Base-by-base conservation (phyloP, 495 filamentous ascomycete genomes). In the Jackrogersella minutella region DNA sequence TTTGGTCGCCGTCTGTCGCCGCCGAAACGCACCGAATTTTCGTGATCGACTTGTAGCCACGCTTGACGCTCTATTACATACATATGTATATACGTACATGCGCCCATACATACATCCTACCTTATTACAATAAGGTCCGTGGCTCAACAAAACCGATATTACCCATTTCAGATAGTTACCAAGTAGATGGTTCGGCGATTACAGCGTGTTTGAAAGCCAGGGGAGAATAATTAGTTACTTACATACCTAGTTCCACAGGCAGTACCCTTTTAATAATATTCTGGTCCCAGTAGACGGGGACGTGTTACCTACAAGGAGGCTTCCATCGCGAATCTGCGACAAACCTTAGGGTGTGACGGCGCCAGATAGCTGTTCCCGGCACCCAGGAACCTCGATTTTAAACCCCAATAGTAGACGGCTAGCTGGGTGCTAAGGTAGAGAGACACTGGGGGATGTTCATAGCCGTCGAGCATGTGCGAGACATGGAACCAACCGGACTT, bases 241-340 rank as follows among this genome's bases (percentile, higher is more conserved):
- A n/a, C 33, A 10, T 26, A 26, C 17, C 5, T 50, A 58, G 66
- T 64, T 21, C 22, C 43, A 69, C 66, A 60, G 7, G 56, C 34
- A 43, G 51, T 39, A 49, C 31, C 56, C 61, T 51, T 59, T 64
- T 44, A 39, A 50, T 54, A 47, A 33, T 30, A 68, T 50, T 39
- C 56, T 64, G 41, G 56, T 64, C 60, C 66, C 66, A 69, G 33
- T 37, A 52, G 66, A 69, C 61, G 41, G 66, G 66, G 61, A 64
- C 66, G 61, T 69, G 56, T 54, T 37, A 69, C 66, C 13, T 69
- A 64, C 66, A 43, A 56, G 66, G 59, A 57, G 37, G 21, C 22
- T 41, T 46, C 61, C 28, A 66, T 70, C 67, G 67, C 67, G 67
- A 70, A 70, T 70, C 67, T 70, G 67, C 67, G 62, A 70, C 67